Percentiles rank a stretch among this genome's conserved stretches.
Conservation (phyloP, 2,329 filamentous ascomycete genomes). For the Microdochium nivale region DNA sequence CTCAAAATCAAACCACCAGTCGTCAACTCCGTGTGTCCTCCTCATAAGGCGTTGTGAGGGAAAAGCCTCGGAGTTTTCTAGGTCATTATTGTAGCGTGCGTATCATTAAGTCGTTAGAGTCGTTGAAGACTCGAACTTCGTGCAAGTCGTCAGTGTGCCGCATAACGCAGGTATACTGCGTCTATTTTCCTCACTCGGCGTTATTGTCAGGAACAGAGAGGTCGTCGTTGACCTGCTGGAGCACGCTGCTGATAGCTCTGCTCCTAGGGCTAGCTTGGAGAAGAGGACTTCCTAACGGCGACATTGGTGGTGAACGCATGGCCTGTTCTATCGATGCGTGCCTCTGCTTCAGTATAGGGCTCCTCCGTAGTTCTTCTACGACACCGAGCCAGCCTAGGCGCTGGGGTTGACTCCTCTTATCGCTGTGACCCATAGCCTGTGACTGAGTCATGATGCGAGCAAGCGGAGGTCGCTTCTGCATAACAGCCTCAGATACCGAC, state of each 20-base stretch:
- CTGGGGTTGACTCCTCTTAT: conserved; percentile 36
- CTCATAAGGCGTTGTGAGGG: too few species aligned
- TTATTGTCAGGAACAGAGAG: neutral
- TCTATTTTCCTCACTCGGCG: neutral
- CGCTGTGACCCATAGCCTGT: conserved; percentile 41
- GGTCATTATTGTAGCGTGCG: too few species aligned
- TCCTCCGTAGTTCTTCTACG: conserved; percentile 52
- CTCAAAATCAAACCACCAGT: too few species aligned
- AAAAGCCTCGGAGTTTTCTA: too few species aligned
- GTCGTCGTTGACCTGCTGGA: neutral
- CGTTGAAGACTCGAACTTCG: neutral
- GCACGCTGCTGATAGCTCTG: neutral
- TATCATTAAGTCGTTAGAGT: too few species aligned
- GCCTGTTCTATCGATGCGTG: conserved; percentile 54
- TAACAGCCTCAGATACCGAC: conserved; percentile 4
- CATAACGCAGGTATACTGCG: neutral
- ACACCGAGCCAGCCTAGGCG: conserved; percentile 54
- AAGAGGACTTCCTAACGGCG: conserved; percentile 9
- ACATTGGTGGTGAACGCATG: conserved; percentile 34
- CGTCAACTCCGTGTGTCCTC: too few species aligned
- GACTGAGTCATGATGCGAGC: conserved; percentile 40
- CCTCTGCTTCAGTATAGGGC: conserved; percentile 50
- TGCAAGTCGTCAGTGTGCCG: neutral
- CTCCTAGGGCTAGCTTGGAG: conserved; percentile 2
- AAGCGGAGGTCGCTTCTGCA: conserved; percentile 36